Evolutionary conservation across 2,329 filamentous ascomycete species (phyloP), one percentile per base, ranked within the genome.

Genomic region (Colletotrichum cuscutae): DNA sequence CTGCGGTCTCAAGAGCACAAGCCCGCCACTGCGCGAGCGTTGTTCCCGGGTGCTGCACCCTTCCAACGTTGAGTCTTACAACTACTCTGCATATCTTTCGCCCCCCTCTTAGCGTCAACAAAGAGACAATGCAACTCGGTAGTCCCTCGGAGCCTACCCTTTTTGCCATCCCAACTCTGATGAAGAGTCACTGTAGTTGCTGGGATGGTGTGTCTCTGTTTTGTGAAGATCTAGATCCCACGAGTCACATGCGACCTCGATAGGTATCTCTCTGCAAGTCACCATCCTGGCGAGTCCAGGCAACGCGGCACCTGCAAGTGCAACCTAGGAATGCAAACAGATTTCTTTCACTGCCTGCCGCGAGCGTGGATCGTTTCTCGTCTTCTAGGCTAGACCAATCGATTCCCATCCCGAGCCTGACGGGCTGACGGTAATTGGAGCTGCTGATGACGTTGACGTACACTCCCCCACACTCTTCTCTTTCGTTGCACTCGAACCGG

Each of bases 401-500:
- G 46, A 49, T 35, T 53, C 24, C 28, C 28, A 37, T 15, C 28
- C 37, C 60, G 12, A 53, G 42, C 19, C 32, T 35, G 60, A 4
- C 42, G n/a, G 5, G 42, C 42, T 46, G 32, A 15, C 60, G 28
- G 28, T 30, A 53, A 19, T 52, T 35, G 30, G 26, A 24, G 32
- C 42, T 52, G n/a, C 13, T 37, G 49, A 35, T 64, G 61, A 54
- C 46, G 46, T 37, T 64, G 61, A 64, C 9, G 61, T 54, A 26
- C 42, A 22, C 19, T 49, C 42, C 42, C 42, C 42, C 42, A 49
- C 61, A 63, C n/a, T 22, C 61, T 54, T 49, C 61, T 60, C 28
- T 24, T 9, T 49, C 7, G 37, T 30, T 35, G 32, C 11, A 35
- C 11, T 35, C 32, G 32, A 12, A 35, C 32, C 32, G 11, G 58